A percentile compares a stretch with the other conserved stretches of the same genome.
These are phyloP conservation scores for Oemleria cerasiformis DNA, from an alignment of 306 rosid species.

Conservation along the genomic window DNA sequence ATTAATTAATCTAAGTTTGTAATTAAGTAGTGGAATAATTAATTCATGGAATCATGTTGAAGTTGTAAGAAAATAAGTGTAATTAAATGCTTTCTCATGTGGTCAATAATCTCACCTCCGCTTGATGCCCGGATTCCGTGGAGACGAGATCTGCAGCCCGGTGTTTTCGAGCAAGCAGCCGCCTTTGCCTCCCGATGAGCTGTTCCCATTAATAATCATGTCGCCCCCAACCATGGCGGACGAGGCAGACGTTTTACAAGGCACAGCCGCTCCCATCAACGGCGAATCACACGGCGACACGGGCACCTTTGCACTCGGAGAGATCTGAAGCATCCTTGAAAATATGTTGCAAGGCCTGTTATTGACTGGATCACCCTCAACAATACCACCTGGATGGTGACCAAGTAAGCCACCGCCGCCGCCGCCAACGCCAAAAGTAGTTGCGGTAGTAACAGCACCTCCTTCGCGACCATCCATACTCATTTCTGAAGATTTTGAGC, in stretches of 20 bases:
- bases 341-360: slow-evolving; percentile 50
- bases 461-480: slow-evolving; percentile 14
- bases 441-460: background rate
- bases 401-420: background rate
- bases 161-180: slow-evolving; percentile 47
- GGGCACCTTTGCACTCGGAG: slow-evolving; percentile 46
- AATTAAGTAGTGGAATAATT: background rate
- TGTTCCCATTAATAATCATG: slow-evolving; percentile 38
- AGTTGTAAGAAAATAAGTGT: background rate
- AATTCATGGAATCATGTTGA: slow-evolving; percentile 12
- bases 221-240: slow-evolving; percentile 37
- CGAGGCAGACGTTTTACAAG: slow-evolving; percentile 18
- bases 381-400: slow-evolving; percentile 12
- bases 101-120: slow-evolving; percentile 47
- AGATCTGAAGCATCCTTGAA: slow-evolving; percentile 89
- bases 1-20: background rate
- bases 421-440: background rate
- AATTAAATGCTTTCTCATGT: slow-evolving; percentile 2
- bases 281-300: slow-evolving; percentile 34
- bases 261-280: slow-evolving; percentile 15
- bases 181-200: slow-evolving; percentile 30
- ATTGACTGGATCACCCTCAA: background rate
- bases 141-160: slow-evolving; percentile 81
- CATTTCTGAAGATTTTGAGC: slow-evolving; percentile 25
- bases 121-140: slow-evolving; percentile 75